phyloP scores from a whole-genome alignment of 352 stramenopile species.

The Globisporangium perplexum region DNA sequence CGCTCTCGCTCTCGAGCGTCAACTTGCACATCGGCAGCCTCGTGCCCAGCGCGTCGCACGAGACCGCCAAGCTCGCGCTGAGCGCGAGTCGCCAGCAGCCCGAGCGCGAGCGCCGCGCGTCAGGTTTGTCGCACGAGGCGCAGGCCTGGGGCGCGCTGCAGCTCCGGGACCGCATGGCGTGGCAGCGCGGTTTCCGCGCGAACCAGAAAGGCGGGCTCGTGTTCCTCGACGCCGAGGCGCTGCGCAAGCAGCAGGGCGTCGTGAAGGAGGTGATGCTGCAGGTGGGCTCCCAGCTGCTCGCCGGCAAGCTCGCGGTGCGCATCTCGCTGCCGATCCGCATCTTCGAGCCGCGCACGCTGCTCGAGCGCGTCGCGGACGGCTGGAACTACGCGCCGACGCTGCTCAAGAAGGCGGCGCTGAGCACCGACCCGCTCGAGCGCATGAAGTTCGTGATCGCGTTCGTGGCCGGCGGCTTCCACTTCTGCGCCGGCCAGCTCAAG shows the following conservation, averaged over 20 bases:
- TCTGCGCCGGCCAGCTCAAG: conserved; percentile 68
- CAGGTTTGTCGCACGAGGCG: conserved; percentile 13
- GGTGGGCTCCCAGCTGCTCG: conserved; percentile 60
- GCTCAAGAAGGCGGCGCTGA: conserved; percentile 61
- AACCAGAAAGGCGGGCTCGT: conserved; percentile 72
- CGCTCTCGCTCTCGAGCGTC: conserved; percentile 35
- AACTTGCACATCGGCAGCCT: conserved; percentile 53
- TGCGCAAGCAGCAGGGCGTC: conserved; percentile 80
- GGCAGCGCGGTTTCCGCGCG: conserved; percentile 45
- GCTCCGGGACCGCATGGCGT: conserved; percentile 47
- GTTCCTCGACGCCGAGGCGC: conserved; percentile 55
- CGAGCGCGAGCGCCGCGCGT: conserved; percentile 6
- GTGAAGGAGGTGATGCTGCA: conserved; percentile 79
- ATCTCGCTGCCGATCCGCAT: conserved; percentile 74
- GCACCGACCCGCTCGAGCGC: conserved; percentile 47
- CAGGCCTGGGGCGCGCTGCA: conserved; percentile 49
- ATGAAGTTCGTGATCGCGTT: conserved; percentile 75
- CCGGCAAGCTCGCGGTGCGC: conserved; percentile 58
- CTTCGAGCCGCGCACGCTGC: conserved; percentile 64
- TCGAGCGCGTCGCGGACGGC: conserved; percentile 66
- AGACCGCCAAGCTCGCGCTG: conserved; percentile 8
- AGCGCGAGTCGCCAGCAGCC: background rate
- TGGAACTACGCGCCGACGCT: conserved; percentile 77
- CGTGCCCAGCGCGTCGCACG: conserved; percentile 33
- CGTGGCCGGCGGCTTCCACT: conserved; percentile 58